Evolutionary conservation across 2,329 filamentous ascomycete genomes (phyloP).

Genomic region (Fusarium tjaetaba): DNA sequence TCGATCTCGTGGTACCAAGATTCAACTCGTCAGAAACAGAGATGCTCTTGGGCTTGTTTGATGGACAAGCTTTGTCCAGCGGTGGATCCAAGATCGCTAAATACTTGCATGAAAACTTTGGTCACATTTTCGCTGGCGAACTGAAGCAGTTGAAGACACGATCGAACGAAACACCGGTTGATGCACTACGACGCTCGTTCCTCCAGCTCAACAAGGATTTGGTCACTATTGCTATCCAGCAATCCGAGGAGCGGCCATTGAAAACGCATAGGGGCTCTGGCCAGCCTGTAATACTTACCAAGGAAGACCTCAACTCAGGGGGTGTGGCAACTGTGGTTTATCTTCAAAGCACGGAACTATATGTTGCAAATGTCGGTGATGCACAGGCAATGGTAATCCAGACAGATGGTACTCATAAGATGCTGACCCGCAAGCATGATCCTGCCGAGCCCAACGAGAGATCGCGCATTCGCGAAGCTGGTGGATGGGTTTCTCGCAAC

Average conservation of each 20-base stretch:
- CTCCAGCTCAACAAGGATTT: slow-evolving; percentile 93
- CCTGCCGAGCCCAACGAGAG: slow-evolving; percentile 87
- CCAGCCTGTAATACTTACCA: slow-evolving; percentile 79
- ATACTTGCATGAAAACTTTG: slow-evolving; percentile 95
- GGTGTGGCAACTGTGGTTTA: slow-evolving; percentile 94
- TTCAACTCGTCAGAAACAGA: slow-evolving; percentile 92
- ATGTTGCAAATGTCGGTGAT: slow-evolving; percentile 94
- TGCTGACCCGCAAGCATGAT: slow-evolving; percentile 91
- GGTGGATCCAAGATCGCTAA: slow-evolving; percentile 97
- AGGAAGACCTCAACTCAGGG: slow-evolving; percentile 89
- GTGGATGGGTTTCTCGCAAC: slow-evolving; percentile 94
- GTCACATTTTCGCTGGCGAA: slow-evolving; percentile 83
- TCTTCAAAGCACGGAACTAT: slow-evolving; percentile 87
- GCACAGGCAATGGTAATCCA: slow-evolving; percentile 95
- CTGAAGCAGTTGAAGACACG: slow-evolving; percentile 75
- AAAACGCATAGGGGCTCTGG: slow-evolving; percentile 76
- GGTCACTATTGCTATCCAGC: slow-evolving; percentile 82
- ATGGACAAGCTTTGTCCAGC: slow-evolving; percentile 87
- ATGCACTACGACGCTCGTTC: slow-evolving; percentile 88
- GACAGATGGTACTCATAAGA: slow-evolving; percentile 82
- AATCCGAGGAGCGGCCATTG: slow-evolving; percentile 76
- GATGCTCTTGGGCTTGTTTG: slow-evolving; percentile 92
- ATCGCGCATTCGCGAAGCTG: slow-evolving; percentile 90
- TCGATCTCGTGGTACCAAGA: slow-evolving; percentile 93
- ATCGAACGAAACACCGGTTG: slow-evolving; percentile 78